Evolutionary conservation across 805 yeast genomes (phyloP).

Genomic region (Candida maltosa): DNA sequence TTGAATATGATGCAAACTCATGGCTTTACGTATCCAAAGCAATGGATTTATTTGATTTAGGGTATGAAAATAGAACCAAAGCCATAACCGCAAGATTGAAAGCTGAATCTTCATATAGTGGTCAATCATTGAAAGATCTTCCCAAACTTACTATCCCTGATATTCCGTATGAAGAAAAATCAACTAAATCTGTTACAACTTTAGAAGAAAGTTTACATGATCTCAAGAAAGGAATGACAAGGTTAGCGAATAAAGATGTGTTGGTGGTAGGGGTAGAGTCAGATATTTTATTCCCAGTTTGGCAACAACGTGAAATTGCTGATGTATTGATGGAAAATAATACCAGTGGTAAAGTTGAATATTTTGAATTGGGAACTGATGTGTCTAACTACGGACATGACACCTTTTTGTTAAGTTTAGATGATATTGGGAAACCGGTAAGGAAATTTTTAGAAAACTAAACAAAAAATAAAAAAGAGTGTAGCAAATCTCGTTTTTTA

Average conservation of each 20-base stretch:
- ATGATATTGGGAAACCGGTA: slow-evolving; percentile 78
- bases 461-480: background rate
- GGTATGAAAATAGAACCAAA: slow-evolving; percentile 42
- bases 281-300: slow-evolving; percentile 86
- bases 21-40: slow-evolving; percentile 85
- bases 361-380: slow-evolving; percentile 73
- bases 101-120: slow-evolving; percentile 27
- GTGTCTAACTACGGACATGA: slow-evolving; percentile 88
- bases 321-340: slow-evolving; percentile 47
- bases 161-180: slow-evolving; percentile 54
- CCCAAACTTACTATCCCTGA: slow-evolving; percentile 36
- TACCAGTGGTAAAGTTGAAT: slow-evolving; percentile 36
- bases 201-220: slow-evolving; percentile 60
- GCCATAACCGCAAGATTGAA: slow-evolving; percentile 41
- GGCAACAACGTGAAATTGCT: slow-evolving; percentile 88
- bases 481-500: background rate
- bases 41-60: slow-evolving; percentile 89
- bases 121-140: slow-evolving; percentile 6
- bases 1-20: slow-evolving; percentile 89
- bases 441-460: slow-evolving; percentile 46
- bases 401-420: slow-evolving; percentile 77
- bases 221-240: slow-evolving; percentile 60
- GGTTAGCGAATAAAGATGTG: slow-evolving; percentile 60
- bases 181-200: slow-evolving; percentile 42
- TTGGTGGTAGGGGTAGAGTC: slow-evolving; percentile 90